phyloP scores from a whole-genome alignment of 208 protist species.

The Acanthamoeba castellanii region DNA sequence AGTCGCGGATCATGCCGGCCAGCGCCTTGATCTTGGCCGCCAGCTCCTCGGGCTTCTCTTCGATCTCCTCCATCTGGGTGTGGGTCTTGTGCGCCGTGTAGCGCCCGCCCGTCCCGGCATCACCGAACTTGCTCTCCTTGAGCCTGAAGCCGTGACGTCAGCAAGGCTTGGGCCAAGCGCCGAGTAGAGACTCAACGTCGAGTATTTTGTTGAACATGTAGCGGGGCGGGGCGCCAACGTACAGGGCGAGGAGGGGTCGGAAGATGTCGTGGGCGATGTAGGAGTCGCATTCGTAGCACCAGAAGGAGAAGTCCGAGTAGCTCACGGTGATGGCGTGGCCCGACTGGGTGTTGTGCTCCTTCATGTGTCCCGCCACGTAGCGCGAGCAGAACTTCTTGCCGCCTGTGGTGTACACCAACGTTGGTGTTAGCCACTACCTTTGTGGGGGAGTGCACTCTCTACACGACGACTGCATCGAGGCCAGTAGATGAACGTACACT shows the following conservation, averaged over 20 bases:
- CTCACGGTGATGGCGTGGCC: slow-evolving; percentile 59
- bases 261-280: slow-evolving; percentile 42
- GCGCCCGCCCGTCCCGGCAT: slow-evolving; percentile 25
- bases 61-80: slow-evolving; percentile 50
- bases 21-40: slow-evolving; percentile 69
- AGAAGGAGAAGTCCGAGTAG: slow-evolving; percentile 75
- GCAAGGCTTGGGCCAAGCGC: background rate
- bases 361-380: slow-evolving; percentile 70
- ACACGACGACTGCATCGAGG: no score
- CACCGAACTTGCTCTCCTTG: slow-evolving; percentile 25
- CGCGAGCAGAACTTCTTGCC: slow-evolving; percentile 64
- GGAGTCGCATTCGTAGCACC: slow-evolving; percentile 70
- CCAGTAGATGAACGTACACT: background rate
- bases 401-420: background rate
- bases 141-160: background rate
- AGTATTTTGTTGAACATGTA: no score
- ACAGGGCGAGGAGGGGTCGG: slow-evolving; percentile 6
- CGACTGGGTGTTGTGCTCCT: slow-evolving; percentile 10
- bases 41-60: slow-evolving; percentile 54
- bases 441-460: no score
- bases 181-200: background rate
- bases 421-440: background rate
- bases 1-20: slow-evolving; percentile 65
- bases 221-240: background rate
- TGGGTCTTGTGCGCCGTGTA: slow-evolving; percentile 60